Conservation (phyloP, 1,284 basidiomycete genomes). For the Ceratobasidium sp. region DNA sequence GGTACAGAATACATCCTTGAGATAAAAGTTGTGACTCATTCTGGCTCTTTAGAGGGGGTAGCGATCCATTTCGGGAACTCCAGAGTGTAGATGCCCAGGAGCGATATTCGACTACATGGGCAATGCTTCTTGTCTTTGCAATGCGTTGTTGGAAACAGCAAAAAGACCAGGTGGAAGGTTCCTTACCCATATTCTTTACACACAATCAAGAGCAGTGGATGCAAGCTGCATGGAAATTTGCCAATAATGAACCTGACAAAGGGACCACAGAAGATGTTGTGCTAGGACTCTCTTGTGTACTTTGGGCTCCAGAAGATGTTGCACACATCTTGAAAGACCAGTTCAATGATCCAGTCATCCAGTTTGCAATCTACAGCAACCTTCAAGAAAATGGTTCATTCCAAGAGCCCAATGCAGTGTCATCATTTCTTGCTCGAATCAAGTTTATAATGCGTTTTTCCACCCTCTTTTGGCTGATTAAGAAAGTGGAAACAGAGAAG, state of each 20-base stretch:
- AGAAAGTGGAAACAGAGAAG: neutral
- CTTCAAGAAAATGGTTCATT: neutral
- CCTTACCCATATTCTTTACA: neutral
- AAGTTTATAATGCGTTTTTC: slow-evolving; percentile 6
- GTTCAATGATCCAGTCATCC: neutral
- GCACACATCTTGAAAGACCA: neutral
- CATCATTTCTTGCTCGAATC: neutral
- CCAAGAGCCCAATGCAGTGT: neutral
- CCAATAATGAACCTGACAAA: neutral
- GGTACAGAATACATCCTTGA: neutral
- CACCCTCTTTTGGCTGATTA: neutral
- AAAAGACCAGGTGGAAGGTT: neutral
- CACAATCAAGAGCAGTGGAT: neutral
- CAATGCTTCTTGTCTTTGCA: neutral
- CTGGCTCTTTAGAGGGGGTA: neutral
- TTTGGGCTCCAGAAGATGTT: slow-evolving; percentile 8
- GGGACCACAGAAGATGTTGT: neutral
- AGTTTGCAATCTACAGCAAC: slow-evolving; percentile 7
- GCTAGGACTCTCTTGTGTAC: neutral
- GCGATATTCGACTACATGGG: neutral
- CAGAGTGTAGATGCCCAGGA: neutral
- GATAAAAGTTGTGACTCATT: neutral
- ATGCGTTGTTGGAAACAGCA: neutral
- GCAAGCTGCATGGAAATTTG: neutral
- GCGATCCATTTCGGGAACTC: neutral